These are phyloP conservation scores for Leccinum pachyderme DNA, from an alignment of 1,284 basidiomycete species.

Conservation along the genomic window DNA sequence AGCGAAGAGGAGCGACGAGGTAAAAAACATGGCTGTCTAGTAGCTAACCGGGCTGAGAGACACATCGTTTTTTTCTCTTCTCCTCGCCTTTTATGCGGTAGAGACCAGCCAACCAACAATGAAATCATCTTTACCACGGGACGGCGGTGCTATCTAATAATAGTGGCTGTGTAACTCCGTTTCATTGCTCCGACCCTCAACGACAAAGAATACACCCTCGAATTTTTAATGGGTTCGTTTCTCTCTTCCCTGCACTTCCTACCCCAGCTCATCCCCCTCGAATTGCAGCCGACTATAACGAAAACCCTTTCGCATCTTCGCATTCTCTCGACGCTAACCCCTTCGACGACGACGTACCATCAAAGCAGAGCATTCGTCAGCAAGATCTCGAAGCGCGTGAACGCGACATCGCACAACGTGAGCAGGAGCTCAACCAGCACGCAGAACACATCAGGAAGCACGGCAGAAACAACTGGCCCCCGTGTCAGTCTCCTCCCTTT, in stretches of 20 bases:
- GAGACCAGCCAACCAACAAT: background rate
- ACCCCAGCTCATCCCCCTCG: slow-evolving; percentile 9
- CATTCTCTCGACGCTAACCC: slow-evolving; percentile 81
- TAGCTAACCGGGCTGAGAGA: background rate
- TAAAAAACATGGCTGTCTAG: slow-evolving; percentile 37
- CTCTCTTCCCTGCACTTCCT: accelerated
- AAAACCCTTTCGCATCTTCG: slow-evolving; percentile 82
- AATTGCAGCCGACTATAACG: slow-evolving; percentile 41
- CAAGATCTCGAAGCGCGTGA: slow-evolving; percentile 74
- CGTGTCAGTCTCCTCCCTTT: slow-evolving; percentile 51
- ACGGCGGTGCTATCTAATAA: background rate
- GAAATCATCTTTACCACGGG: background rate
- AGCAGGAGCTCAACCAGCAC: slow-evolving; percentile 65
- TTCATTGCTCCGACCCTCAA: background rate
- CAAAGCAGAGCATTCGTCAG: slow-evolving; percentile 37
- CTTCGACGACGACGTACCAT: slow-evolving; percentile 69
- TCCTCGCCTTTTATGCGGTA: background rate
- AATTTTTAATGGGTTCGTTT: slow-evolving; percentile 23
- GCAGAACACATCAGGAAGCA: slow-evolving; percentile 74
- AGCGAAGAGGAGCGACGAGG: slow-evolving; percentile 40
- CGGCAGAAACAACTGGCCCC: slow-evolving; percentile 89
- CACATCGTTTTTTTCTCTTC: background rate
- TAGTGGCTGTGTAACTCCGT: slow-evolving; percentile 5
- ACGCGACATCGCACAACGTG: slow-evolving; percentile 75
- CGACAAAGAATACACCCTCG: background rate